Evolutionary conservation across 1,284 basidiomycete genomes (phyloP), one percentile per base, ranked within the genome.

Genomic region (Boletus holoroseus): DNA sequence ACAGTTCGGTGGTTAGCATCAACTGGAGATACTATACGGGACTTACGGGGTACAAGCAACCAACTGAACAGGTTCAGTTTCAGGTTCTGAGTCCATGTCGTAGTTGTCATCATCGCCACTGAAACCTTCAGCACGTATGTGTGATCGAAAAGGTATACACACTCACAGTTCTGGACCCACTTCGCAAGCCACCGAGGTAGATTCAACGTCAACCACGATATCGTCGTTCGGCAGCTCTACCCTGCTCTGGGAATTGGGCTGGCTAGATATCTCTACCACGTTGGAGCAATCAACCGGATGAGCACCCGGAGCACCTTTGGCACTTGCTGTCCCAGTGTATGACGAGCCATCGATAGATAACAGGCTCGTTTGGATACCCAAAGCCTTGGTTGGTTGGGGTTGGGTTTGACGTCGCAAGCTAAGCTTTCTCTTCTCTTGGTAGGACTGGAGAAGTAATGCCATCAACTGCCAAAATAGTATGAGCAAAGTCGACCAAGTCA

Each of bases 281-380:
- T 26, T n/a, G 7, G 46, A 13, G 18, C 7, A 39, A 38, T 4
- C 11, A 26, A 7, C 12, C 6, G 8, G 18, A 42, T 45, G 31
- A 31, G 22, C 35, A 35, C 15, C 6, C 15, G 35, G 26, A 18
- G 2, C 12, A 5, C 12, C 49, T 30, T 49, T 47, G 38, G 5
- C 5, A 20, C 15, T 31, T 7, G 47, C 9, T 22, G 18, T 20
- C 44, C 13, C 18, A 2, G 18, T 13, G 16, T 28, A 5, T 6
- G 45, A 43, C 32, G 16, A 31, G 16, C 9, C 4, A 37, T 44
- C 20, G 0, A 53, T 34, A n/a, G 37, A 40, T 40, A 3, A 5
- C 22, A 58, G 36, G 46, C 61, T 66, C 40, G 62, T 67, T 48
- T 67, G 61, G 30, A 57, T 44, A 32, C 47, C 48, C 31, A 66